A percentile compares a stretch with the other conserved stretches of the same genome.
Evolutionary conservation across 2,329 filamentous ascomycete species (phyloP).

Genomic region (Trichothecium roseum): DNA sequence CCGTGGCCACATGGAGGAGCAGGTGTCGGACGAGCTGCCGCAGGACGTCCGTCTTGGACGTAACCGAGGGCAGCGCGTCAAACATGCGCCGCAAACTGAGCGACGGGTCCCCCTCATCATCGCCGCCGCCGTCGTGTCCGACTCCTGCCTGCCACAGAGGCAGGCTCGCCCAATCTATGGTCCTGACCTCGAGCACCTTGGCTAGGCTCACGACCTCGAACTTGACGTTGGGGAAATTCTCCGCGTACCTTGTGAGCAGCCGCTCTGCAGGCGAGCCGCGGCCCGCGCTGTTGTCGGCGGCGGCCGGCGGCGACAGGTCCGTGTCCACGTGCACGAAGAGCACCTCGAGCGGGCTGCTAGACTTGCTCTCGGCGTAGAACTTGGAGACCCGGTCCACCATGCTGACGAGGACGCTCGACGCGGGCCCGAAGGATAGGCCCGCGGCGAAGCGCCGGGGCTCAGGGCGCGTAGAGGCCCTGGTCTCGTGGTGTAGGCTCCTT

Average conservation of each 20-base stretch:
- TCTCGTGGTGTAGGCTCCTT: constrained; percentile 38
- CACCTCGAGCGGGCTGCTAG: constrained; percentile 58
- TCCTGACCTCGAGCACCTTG: constrained; percentile 41
- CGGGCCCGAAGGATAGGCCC: constrained; percentile 74
- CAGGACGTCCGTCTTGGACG: constrained; percentile 64
- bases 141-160: constrained; percentile 12
- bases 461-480: constrained; percentile 22
- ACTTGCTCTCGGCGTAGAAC: constrained; percentile 53
- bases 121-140: no score
- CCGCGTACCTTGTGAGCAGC: constrained; percentile 42
- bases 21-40: constrained; percentile 62
- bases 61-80: constrained; percentile 56
- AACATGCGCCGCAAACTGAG: constrained; percentile 45
- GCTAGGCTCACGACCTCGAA: constrained; percentile 57
- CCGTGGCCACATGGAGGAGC: constrained; percentile 54
- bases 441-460: constrained; percentile 48
- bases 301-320: constrained; percentile 15
- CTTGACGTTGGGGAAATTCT: constrained; percentile 54
- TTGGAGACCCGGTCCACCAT: constrained; percentile 55
- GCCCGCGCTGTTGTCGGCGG: constrained; percentile 1
- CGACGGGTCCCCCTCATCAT: constrained; percentile 16
- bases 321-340: constrained; percentile 46
- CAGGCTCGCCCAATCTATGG: constrained; percentile 44
- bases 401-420: constrained; percentile 67
- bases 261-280: constrained; percentile 23